Evolutionary conservation across 1,284 basidiomycete genomes (phyloP).

Genomic region (Erythrobasidium hasegawianum): DNA sequence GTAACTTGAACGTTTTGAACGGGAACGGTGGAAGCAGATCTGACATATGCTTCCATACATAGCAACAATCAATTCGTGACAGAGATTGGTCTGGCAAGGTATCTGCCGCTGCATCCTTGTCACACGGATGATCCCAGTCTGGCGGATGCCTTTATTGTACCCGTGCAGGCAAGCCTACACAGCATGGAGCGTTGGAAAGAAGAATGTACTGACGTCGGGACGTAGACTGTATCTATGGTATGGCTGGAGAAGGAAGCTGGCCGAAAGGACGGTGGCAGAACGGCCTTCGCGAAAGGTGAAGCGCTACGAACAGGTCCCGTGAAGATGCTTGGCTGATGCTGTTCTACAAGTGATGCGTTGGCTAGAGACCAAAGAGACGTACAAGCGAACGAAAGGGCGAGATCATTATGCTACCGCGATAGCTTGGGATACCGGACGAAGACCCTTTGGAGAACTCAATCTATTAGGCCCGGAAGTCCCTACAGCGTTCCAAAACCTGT

Average conservation of each 20-base stretch:
- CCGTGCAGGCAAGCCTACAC: conserved; percentile 3
- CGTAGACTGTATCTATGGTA: conserved; percentile 17
- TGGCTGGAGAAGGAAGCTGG: conserved; percentile 23
- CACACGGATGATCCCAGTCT: conserved; percentile 21
- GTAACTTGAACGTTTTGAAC: not conserved
- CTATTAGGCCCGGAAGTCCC: conserved; percentile 28
- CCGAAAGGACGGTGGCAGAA: conserved; percentile 12
- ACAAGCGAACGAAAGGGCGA: conserved; percentile 10
- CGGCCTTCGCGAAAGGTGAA: not conserved
- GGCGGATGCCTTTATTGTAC: conserved; percentile 30
- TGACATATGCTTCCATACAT: not conserved
- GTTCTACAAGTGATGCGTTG: conserved; percentile 13
- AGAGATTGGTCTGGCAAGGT: conserved; percentile 20
- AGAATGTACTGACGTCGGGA: not conserved
- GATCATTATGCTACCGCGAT: conserved; percentile 27
- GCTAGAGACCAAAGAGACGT: conserved; percentile 20
- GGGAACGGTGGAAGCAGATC: no score
- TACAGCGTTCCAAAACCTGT: conserved; percentile 19
- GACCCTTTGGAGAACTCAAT: conserved; percentile 26
- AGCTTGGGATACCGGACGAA: conserved; percentile 21
- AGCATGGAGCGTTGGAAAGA: not conserved
- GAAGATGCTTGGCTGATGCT: not conserved
- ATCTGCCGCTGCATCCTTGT: conserved; percentile 26
- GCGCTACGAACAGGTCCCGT: not conserved
- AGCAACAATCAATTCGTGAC: conserved; percentile 32